Evolutionary conservation across 108 stramenopile genomes (phyloP), one percentile per base, ranked within the genome.

Genomic region (Nitzschia sp.): DNA sequence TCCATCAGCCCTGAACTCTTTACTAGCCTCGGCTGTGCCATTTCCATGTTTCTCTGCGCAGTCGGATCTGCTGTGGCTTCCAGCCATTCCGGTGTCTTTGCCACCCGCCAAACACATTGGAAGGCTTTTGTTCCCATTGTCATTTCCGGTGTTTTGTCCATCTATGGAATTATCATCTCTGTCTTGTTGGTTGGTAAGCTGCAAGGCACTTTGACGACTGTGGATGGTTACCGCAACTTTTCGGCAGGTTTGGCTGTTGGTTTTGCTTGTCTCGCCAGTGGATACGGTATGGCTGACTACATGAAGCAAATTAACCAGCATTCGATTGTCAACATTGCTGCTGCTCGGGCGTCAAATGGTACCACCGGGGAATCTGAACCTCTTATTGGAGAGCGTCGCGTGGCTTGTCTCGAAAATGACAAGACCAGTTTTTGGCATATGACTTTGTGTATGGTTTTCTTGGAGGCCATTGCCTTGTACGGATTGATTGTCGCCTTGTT

Each of bases 391-490:
- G 39, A 40, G 2, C 63, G 63, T 52, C 10, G 25, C 21, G 34
- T 44, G 10, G 50, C 14, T n/a, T 10, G 10, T 38, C 0, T 11
- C 46, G 20, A 20, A 2, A 15, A 48, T 48, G 15, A n/a, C 7
- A 48, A 48, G 7, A 20, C 22, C 22, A 55, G 55, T 37, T 67
- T 67, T 38, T 1, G 55, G 2, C 66, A 67, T 22, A 10, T 67
- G 14, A 11, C 15, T 19, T 63, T 80, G 65, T 39, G 48, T 29
- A 37, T 87, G 53, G 66, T 87, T 19, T 87, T 70, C 55, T 50
- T 87, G 12, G 86, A 87, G 59, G 79, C 86, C 5, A 79, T 87
- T 61, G 86, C 77, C 0, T 61, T 87, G 50, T 87, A 87, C 60
- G 86, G 86, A 24, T 60, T 87, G 65, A 76, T 87, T 54, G 77